Evolutionary conservation across 805 yeast genomes (phyloP).

Genomic region (Cyberlindnera xishuangbannaensis): DNA sequence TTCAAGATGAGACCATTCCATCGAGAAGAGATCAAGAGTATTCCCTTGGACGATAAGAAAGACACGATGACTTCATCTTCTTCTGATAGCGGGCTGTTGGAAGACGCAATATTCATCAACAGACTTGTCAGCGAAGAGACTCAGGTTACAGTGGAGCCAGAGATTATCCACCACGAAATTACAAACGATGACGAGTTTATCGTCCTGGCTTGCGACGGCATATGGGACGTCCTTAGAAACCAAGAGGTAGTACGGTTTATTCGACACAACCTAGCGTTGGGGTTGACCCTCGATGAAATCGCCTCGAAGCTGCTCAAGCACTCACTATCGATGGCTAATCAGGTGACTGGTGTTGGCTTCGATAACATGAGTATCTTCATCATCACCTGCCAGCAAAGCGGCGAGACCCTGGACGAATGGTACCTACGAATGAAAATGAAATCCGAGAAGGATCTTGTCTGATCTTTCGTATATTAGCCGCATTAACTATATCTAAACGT

Average conservation of each 20-base stretch:
- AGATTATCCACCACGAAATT: conserved; percentile 52
- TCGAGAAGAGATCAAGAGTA: conserved; percentile 15
- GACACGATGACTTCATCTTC: not conserved
- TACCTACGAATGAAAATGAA: conserved; percentile 41
- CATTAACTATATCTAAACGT: not conserved
- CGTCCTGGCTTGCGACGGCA: conserved; percentile 76
- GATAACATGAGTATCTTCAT: conserved; percentile 79
- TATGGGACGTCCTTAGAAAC: conserved; percentile 69
- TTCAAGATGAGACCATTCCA: conserved; percentile 33
- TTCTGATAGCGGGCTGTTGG: too few species aligned
- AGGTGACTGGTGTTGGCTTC: conserved; percentile 72
- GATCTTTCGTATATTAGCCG: too few species aligned
- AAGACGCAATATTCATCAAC: not conserved
- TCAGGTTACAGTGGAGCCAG: conserved; percentile 78
- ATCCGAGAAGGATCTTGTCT: conserved; percentile 25
- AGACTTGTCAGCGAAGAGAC: conserved; percentile 39
- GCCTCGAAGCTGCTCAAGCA: conserved; percentile 56
- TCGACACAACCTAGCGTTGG: conserved; percentile 51
- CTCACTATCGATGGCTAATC: conserved; percentile 65
- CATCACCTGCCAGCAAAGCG: conserved; percentile 49
- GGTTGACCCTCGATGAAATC: conserved; percentile 53
- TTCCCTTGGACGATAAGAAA: not conserved
- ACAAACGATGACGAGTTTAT: conserved; percentile 54
- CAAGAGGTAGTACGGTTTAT: conserved; percentile 47
- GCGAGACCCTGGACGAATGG: conserved; percentile 50